Base-by-base conservation (phyloP, 2,329 filamentous ascomycete genomes). In the Alternaria sp. region DNA sequence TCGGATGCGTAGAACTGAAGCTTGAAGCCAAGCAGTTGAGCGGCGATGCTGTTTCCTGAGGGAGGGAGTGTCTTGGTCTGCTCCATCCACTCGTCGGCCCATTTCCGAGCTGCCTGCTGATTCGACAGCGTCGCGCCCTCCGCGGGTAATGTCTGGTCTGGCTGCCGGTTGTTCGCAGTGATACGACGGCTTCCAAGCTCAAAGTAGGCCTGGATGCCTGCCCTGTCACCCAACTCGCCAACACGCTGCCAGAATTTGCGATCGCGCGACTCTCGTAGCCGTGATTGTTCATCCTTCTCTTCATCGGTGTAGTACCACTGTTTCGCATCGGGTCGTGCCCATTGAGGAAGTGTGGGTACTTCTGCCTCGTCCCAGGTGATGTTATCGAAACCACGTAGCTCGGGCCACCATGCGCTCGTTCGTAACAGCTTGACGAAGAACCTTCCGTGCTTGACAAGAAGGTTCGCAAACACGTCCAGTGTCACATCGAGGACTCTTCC, bases 401-500 rank as follows among this genome's bases (percentile, higher is more conserved):
- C 89, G 2, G 96, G 96, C 96, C 96, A 99, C 96, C 96, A 99
- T 23, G 95, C 97, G 82, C 95, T 98, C 62, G 90, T 89, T 61
- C 95, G 88, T 23, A 99, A 84, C 51, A 98, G 90, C 77, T 97
- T 97, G 77, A 98, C 91, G 74, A 97, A 98, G 81, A 98, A 99
- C 30, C 91, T 89, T 77, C 91, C 93, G 69, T 97, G 93, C 76
- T 96, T 96, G 73, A 99, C 92, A 56, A 99, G 87, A 1, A 97
- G 91, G 12, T 94, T 93, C 1, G 96, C 96, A 75, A 97, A 97
- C 30, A 98, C 93, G 76, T 99, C 96, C 17, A 99, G 86, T 0
- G 93, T 96, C 21, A 98, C 93, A 78, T 99, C 96, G 11, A 99
- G 86, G 5, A 96, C 95, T 74, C 96, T 89, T 52, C 96, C 96